Base-by-base conservation (phyloP, 305 asterid genomes). In the Coffea humblotiana region DNA sequence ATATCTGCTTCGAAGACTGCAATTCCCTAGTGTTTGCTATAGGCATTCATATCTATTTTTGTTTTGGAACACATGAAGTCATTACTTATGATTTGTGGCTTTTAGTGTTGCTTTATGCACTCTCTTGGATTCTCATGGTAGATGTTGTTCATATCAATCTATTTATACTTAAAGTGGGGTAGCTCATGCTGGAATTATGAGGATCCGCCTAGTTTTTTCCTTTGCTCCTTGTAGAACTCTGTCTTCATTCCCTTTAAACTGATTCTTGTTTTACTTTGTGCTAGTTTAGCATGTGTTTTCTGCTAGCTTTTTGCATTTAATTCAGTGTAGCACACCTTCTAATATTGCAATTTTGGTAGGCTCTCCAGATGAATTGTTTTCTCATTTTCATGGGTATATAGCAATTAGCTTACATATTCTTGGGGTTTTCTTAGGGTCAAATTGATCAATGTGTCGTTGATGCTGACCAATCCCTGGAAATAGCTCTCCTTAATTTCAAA, bases 381-480 rank as follows among this genome's bases (percentile, higher is more conserved):
- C 69, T 25, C 27, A 5, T 72, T 19, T 27, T 72, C 13, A 51
- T 56, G 67, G 68, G 35, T 19, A 25, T 75, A 5, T 75, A 56
- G 52, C 69, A 56, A 35, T 58, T 74, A 56, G 35, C 54, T 58
- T 37, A 5, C 25, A 21, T 32, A 52, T 52, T 49, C 19, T 37
- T 71, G 65, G 68, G 32, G 64, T 65, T 70, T 52, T 2, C 79
- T 19, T 77, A 85, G 89, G 77, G 72, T 60, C 77, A 78, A 77
- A 70, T 66, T 77, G 84, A 80, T 82, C 80, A 77, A 43, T 71
- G 72, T 78, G 54, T 70, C 25, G 70, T 74, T 78, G 90, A 82
- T 77, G 77, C 77, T 76, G 88, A 83, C 45, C 87, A 80, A 73
- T 82, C 83, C 79, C 76, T 88, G 82, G 91, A 87, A 49, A 80